A percentile compares a stretch with the other conserved stretches of the same genome.
Evolutionary conservation across 352 stramenopile species (phyloP).

Genomic region (Globisporangium paroecandrum): DNA sequence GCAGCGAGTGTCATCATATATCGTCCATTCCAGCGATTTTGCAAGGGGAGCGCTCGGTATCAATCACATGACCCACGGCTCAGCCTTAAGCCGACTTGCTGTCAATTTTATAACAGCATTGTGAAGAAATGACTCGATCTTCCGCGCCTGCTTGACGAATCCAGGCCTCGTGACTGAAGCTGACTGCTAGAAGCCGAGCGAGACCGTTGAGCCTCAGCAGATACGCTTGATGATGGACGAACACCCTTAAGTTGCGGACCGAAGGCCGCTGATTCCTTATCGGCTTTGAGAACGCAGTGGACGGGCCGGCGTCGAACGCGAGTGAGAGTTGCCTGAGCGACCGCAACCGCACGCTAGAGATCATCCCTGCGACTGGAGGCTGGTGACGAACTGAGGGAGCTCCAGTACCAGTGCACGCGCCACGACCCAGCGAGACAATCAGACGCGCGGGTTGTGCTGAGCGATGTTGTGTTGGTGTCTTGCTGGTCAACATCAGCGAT

Average conservation of each 20-base stretch:
- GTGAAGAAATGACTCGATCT: too few species aligned
- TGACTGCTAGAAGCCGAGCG: too few species aligned
- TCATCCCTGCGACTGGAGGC: not conserved
- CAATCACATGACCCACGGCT: not conserved
- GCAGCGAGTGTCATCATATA: not conserved
- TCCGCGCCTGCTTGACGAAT: too few species aligned
- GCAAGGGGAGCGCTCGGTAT: not conserved
- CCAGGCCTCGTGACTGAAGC: too few species aligned
- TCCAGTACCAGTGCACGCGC: not conserved
- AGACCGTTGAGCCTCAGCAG: too few species aligned
- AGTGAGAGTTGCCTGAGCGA: not conserved
- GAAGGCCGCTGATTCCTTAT: not conserved
- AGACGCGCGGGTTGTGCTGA: not conserved
- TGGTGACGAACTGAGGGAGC: not conserved
- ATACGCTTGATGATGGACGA: not conserved
- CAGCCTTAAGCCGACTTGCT: too few species aligned
- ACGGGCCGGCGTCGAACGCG: not conserved
- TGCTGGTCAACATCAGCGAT: not conserved
- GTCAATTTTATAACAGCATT: too few species aligned
- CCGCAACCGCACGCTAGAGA: not conserved
- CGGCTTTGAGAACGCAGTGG: not conserved
- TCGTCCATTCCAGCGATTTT: not conserved
- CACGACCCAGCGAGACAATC: not conserved
- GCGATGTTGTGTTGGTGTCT: not conserved
- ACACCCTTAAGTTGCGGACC: not conserved